Base-by-base conservation (phyloP, 2,329 filamentous ascomycete genomes). In the Trichoderma semiorbis region DNA sequence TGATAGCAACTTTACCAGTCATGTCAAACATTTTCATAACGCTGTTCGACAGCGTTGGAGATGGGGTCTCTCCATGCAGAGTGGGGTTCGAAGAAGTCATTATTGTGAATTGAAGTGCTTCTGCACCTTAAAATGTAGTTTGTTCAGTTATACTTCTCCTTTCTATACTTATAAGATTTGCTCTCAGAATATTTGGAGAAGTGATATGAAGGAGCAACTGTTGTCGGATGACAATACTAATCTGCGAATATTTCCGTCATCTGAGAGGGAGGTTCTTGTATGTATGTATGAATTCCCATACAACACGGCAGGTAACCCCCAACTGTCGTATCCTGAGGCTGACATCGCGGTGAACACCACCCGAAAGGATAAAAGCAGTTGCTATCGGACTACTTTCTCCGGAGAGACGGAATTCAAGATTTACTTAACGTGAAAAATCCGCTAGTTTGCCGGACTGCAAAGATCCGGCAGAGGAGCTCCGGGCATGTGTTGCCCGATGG, bases 21-120 rank as follows among this genome's bases (percentile, higher is more conserved):
- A 61, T 61, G 30, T 61, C 58, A 24, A 61, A 61, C 58, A 61
- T 61, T 78, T 78, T 10, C 83, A 87, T 5, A 21, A 47, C 43
- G 10, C 43, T 47, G 18, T 47, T 21, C 6, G 43, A 47, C 43
- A 47, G 8, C 43, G 43, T 21, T 21, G n/a, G 18, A 47, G 43
- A 7, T 47, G 43, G 43, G 18, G 3, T 21, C 18, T n/a, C 18
- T 47, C 18, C 43, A 10, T 47, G 43, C 3, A 47, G 3, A 47
- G 18, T n/a, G 43, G 43, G 18, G 8, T 21, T 47, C 7, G 43
- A 47, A 47, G 43, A 2, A 47, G 11, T 21, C 43, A 47, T 47
- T 47, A 47, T 21, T 47, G 8, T 11, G 43, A 47, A 47, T 1
- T 47, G 43, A 47, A 47, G 43, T 47, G 43, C 43, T 21, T 47